A percentile compares a stretch with the other conserved stretches of the same genome.
Evolutionary conservation across 495 filamentous ascomycete species (phyloP).

Genomic region (Thermothielavioides terrestris): DNA sequence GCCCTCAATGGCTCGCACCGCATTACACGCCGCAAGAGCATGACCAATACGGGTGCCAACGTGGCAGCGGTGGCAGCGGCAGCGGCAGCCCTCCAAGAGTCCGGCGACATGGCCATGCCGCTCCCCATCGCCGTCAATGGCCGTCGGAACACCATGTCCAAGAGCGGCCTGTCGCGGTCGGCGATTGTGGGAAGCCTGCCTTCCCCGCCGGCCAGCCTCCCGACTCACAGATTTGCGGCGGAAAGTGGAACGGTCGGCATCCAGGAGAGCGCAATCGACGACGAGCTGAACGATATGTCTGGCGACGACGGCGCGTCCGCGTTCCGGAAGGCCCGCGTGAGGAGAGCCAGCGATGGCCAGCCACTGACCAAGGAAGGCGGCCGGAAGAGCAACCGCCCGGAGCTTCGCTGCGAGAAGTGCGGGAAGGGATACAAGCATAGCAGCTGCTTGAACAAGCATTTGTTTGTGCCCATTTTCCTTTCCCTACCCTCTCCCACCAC

Average conservation of each 20-base stretch:
- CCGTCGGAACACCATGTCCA: constrained; percentile 47
- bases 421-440: constrained; percentile 99
- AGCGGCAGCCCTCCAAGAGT: constrained; percentile 57
- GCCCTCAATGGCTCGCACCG: constrained; percentile 74
- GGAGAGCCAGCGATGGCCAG: constrained; percentile 81
- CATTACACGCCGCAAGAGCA: constrained; percentile 89
- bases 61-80: constrained; percentile 67
- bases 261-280: constrained; percentile 51
- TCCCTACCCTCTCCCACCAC: constrained; percentile 35
- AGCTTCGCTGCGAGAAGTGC: constrained; percentile 94
- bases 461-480: constrained; percentile 75
- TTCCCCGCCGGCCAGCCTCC: constrained; percentile 45
- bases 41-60: constrained; percentile 65
- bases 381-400: constrained; percentile 63
- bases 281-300: constrained; percentile 47
- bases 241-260: constrained; percentile 31
- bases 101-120: constrained; percentile 45
- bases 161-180: constrained; percentile 32
- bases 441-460: constrained; percentile 99
- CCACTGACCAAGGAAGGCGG: constrained; percentile 63
- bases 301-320: constrained; percentile 50
- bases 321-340: constrained; percentile 58
- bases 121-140: constrained; percentile 41
- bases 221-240: constrained; percentile 35
- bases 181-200: constrained; percentile 47